A percentile compares a stretch with the other conserved stretches of the same genome.
phyloP scores from a whole-genome alignment of 495 filamentous ascomycete species.

The Penicillium canescens region DNA sequence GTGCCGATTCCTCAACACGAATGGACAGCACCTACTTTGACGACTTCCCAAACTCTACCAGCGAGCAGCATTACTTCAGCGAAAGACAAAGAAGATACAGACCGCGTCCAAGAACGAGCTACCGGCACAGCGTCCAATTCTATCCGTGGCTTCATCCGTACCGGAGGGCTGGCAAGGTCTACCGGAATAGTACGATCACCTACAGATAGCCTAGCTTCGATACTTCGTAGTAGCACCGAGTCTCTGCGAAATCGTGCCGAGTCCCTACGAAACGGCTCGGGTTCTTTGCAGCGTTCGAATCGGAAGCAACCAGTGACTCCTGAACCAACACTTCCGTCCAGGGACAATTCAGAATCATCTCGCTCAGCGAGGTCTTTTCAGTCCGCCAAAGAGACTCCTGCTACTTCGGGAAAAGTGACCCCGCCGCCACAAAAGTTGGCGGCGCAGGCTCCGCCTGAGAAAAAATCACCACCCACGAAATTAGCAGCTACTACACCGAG shows the following conservation, averaged over 20 bases:
- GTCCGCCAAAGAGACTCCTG: slow-evolving; percentile 6
- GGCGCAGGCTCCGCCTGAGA: background rate
- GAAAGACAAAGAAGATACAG: slow-evolving; percentile 4
- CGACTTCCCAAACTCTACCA: slow-evolving; percentile 19
- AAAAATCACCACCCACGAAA: background rate
- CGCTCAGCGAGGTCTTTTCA: slow-evolving; percentile 21
- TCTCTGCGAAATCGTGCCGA: slow-evolving; percentile 25
- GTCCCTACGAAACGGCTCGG: slow-evolving; percentile 20
- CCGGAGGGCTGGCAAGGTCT: slow-evolving; percentile 30
- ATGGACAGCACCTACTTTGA: slow-evolving; percentile 23
- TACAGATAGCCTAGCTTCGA: slow-evolving; percentile 27
- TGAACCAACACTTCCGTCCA: slow-evolving; percentile 11
- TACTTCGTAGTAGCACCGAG: slow-evolving; percentile 27
- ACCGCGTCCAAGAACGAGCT: slow-evolving; percentile 7
- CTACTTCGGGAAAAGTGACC: slow-evolving; percentile 11
- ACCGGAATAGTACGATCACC: slow-evolving; percentile 28
- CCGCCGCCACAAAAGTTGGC: slow-evolving; percentile 5
- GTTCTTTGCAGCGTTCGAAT: slow-evolving; percentile 7
- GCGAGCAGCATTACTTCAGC: slow-evolving; percentile 1
- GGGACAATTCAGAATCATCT: slow-evolving; percentile 30
- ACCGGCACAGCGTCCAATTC: slow-evolving; percentile 18
- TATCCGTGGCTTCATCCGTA: slow-evolving; percentile 48
- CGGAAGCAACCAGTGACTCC: slow-evolving; percentile 20
- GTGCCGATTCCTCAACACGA: slow-evolving; percentile 25
- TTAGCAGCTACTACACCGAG: background rate